These are phyloP conservation scores for Cephaloascus fragrans DNA, from an alignment of 805 yeast species.

Conservation along the genomic window DNA sequence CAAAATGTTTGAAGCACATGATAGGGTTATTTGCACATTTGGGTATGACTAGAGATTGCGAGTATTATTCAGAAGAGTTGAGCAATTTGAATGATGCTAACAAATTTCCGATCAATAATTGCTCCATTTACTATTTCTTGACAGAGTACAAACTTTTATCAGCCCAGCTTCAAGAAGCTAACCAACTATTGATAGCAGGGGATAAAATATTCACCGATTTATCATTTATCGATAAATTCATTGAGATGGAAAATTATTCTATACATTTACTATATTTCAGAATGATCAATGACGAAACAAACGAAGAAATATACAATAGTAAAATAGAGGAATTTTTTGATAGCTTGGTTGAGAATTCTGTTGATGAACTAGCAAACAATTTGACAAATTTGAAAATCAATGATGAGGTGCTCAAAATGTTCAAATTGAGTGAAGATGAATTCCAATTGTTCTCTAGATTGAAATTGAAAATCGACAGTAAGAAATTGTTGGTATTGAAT, in stretches of 20 bases:
- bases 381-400: not conserved
- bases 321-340: slow-evolving; percentile 1
- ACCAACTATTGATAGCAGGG: slow-evolving; percentile 4
- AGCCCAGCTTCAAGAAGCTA: slow-evolving; percentile 6
- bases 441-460: not conserved
- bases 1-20: slow-evolving; percentile 26
- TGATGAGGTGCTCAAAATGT: not conserved
- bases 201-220: slow-evolving; percentile 5
- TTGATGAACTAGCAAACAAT: not conserved
- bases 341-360: not conserved
- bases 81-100: slow-evolving; percentile 21
- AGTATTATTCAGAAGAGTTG: slow-evolving; percentile 43
- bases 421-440: not conserved
- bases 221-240: slow-evolving; percentile 4
- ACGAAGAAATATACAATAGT: slow-evolving; percentile 2
- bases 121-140: slow-evolving; percentile 9
- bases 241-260: slow-evolving; percentile 8
- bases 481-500: not conserved
- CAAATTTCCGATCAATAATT: slow-evolving; percentile 14
- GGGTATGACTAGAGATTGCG: slow-evolving; percentile 52
- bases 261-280: slow-evolving; percentile 10
- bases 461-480: not conserved
- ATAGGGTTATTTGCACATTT: slow-evolving; percentile 30
- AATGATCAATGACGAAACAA: slow-evolving; percentile 4
- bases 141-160: slow-evolving; percentile 12